Evolutionary conservation across 345 rosid genomes (phyloP), one percentile per base, ranked within the genome.

Genomic region (Heritiera littoralis): DNA sequence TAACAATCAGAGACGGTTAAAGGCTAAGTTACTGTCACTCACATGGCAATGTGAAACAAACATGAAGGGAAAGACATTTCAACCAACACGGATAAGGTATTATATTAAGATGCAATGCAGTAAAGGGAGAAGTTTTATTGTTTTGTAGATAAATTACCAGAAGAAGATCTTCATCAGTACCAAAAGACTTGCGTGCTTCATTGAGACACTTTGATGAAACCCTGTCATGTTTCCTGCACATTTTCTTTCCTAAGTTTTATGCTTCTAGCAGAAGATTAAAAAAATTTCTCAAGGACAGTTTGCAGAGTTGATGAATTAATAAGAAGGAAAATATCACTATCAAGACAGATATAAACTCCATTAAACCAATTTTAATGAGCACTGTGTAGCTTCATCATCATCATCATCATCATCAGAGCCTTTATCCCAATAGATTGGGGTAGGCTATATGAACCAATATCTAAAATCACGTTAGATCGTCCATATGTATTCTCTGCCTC

Each of bases 151-250:
- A 67, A 45, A 38, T 88, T 89, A 93, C 98, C 93, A 92, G 66
- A 72, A 91, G 90, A 85, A 93, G 91, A 88, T 93, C 98, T 85
- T 93, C 98, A 8, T 93, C 98, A 4, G 98, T 93, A 32, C 98
- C 95, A 66, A 84, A 92, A 18, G 94, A 89, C 78, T 88, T 90
- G 45, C 91, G 87, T 38, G 97, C 97, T 83, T 90, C 92, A 81
- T 90, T 92, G 1, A 91, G 84, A 78, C 90, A 88, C 76, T 87
- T 90, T 60, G 95, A 88, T 54, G 99, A 86, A 71, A 94, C 77
- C 84, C 83, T 92, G 66, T 81, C 88, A 5, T 84, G 88, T 83
- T 80, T 73, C 87, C 97, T 93, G 88, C 84, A 80, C 66, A 80
- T 51, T 7, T 35, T 72, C 63, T 66, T 56, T 59, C 55, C 59